Evolutionary conservation across 2,329 filamentous ascomycete species (phyloP), one percentile per base, ranked within the genome.

Genomic region (Exserohilum turcica): DNA sequence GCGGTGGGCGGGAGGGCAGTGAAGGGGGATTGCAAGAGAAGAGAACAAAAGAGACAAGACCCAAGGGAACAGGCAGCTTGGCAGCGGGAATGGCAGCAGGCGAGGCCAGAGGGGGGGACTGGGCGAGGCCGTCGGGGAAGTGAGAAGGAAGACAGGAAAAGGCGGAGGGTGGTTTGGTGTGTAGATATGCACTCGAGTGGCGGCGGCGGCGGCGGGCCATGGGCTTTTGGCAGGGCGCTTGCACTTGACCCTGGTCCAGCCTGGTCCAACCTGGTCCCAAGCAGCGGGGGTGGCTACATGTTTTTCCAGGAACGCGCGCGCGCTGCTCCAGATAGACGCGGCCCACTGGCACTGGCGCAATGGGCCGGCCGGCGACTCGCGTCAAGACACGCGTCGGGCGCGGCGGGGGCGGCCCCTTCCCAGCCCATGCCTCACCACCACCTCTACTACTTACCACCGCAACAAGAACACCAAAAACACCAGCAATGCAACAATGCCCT

Each of bases 221-320:
- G 21, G 40, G 42, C 45, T 48, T 52, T 54, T 44, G 51, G 48
- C 40, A 42, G 47, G 40, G 18, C 29, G 44, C 37, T 43, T 52
- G n/a, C n/a, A n/a, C n/a, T n/a, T n/a, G n/a, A n/a, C n/a, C n/a
- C n/a, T n/a, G n/a, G n/a, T n/a, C n/a, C n/a, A n/a, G n/a, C n/a
- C n/a, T n/a, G n/a, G n/a, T n/a, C n/a, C 44, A 49, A 43, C 52
- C 40, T 51, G 43, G 24, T 39, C 48, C 44, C 48, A 40, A 36
- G 42, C 40, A 32, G 27, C 38, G 48, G 43, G 32, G 48, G 48
- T 43, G 52, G 53, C 54, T 50, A 46, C 46, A 49, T 52, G 12
- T 43, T 15, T 40, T 48, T 52, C 44, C 57, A 62, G 57, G 59
- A 60, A 60, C 59, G 59, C 56, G 54, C 36, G 43, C 36, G 43